Conservation (phyloP, 352 stramenopile species). For the Globisporangium lucens region DNA sequence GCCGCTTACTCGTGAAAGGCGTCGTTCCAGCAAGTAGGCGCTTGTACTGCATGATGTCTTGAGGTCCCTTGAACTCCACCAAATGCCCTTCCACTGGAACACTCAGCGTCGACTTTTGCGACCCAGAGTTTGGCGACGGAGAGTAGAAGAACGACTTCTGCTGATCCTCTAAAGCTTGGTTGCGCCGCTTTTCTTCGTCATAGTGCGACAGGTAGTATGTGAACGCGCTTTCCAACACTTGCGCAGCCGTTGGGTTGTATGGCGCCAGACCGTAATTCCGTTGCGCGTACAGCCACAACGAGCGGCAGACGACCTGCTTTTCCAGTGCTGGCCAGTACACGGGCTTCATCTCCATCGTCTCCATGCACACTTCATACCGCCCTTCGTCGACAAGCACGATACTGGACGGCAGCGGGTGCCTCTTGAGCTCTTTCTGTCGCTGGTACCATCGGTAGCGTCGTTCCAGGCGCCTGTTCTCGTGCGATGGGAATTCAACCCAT, state of each 20-base stretch:
- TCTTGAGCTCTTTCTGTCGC: slow-evolving; percentile 37
- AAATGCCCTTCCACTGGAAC: slow-evolving; percentile 74
- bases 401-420: slow-evolving; percentile 35
- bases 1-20: slow-evolving; percentile 76
- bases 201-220: slow-evolving; percentile 76
- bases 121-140: slow-evolving; percentile 17
- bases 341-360: slow-evolving; percentile 72
- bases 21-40: slow-evolving; percentile 69
- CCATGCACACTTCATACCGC: slow-evolving; percentile 72
- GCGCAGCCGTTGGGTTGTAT: slow-evolving; percentile 57
- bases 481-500: slow-evolving; percentile 77
- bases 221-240: slow-evolving; percentile 56
- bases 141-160: slow-evolving; percentile 48
- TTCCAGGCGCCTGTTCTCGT: slow-evolving; percentile 72
- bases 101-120: slow-evolving; percentile 54
- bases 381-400: slow-evolving; percentile 83
- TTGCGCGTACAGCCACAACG: slow-evolving; percentile 76
- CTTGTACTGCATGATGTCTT: slow-evolving; percentile 86
- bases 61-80: slow-evolving; percentile 74
- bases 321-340: slow-evolving; percentile 80
- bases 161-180: slow-evolving; percentile 46
- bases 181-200: slow-evolving; percentile 53
- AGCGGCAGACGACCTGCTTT: slow-evolving; percentile 63
- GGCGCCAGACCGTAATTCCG: slow-evolving; percentile 79
- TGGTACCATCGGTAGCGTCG: slow-evolving; percentile 68